Evolutionary conservation across 2,329 filamentous ascomycete species (phyloP), one percentile per base, ranked within the genome.

Genomic region (Thielaviopsis euricoi): DNA sequence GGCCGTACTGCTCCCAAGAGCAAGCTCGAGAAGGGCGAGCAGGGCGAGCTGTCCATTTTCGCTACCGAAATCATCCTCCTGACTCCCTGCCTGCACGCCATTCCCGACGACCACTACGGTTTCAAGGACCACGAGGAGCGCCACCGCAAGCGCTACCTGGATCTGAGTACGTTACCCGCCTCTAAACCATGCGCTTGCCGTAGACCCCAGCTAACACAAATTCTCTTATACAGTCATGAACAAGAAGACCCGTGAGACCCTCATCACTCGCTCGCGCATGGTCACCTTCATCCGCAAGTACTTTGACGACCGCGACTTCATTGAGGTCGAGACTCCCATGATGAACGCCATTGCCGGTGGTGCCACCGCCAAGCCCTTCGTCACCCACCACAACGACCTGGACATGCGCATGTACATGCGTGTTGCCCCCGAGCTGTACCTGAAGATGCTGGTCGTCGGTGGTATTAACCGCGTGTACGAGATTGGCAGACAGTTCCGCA

Each of bases 291-390:
- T 98, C 64, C 87, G 93, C 64, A 80, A 81, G 65, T 98, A 85
- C 77, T 88, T 98, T 65, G 87, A 96, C 66, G 80, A 85, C 64
- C 80, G 85, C 57, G 87, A 91, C 66, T 98, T 98, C 71, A 77
- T 89, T 58, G 90, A 96, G 70, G 90, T 97, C 25, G 89, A 97
- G 74, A 98, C 93, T 0, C 91, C 93, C 5, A 96, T 97, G 82
- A 90, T 98, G 80, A 94, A 95, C 70, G 81, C 87, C 66, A 95
- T 95, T 68, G 89, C 93, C 29, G 94, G 93, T 64, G 93, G 93
- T 68, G 93, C 93, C 37, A 97, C 93, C 1, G 93, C 93, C 60
- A 89, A 70, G 75, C 93, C 93, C 5, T 98, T 98, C 73, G 77
- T 87, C 64, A 97, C 93, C 15, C 86, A 95, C 71, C 93, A 97